These are phyloP conservation scores for Russula earlei DNA, from an alignment of 768 basidiomycete species.

Conservation along the genomic window DNA sequence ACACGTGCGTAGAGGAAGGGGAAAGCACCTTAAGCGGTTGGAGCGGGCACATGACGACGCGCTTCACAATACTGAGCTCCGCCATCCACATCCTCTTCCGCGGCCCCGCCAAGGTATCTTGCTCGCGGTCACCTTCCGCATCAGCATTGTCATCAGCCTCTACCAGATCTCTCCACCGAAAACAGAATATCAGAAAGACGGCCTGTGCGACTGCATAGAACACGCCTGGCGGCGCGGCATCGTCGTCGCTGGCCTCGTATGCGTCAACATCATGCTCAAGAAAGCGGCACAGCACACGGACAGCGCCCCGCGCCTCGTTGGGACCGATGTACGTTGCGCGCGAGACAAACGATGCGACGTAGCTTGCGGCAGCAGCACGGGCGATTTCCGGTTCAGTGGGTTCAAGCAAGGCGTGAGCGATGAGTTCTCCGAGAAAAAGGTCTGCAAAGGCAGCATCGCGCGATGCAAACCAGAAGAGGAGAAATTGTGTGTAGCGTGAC, in stretches of 20 bases:
- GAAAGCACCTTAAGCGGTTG: slow-evolving; percentile 78
- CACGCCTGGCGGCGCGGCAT: slow-evolving; percentile 45
- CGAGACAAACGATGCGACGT: slow-evolving; percentile 87
- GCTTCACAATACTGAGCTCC: slow-evolving; percentile 67
- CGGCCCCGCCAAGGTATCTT: slow-evolving; percentile 22
- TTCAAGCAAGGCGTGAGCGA: slow-evolving; percentile 73
- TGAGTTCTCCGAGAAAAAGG: slow-evolving; percentile 89
- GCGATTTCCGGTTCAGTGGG: slow-evolving; percentile 56
- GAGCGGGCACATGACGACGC: slow-evolving; percentile 68
- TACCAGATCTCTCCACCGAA: slow-evolving; percentile 85
- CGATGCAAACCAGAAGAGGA: slow-evolving; percentile 92
- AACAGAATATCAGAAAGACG: slow-evolving; percentile 94
- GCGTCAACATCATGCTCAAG: slow-evolving; percentile 67
- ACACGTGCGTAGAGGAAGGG: neutral
- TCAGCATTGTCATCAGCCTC: slow-evolving; percentile 37
- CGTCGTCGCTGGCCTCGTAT: slow-evolving; percentile 34
- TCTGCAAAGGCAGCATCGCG: slow-evolving; percentile 84
- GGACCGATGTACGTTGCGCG: slow-evolving; percentile 81
- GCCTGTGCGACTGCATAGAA: slow-evolving; percentile 93
- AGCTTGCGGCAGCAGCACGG: slow-evolving; percentile 86
- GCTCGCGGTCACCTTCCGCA: slow-evolving; percentile 31
- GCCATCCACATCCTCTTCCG: slow-evolving; percentile 70
- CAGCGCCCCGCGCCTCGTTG: slow-evolving; percentile 60
- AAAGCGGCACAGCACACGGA: slow-evolving; percentile 80
- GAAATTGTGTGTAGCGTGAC: slow-evolving; percentile 94